phyloP scores from a whole-genome alignment of 73 alveolate genomes.

The Stentor coeruleus region DNA sequence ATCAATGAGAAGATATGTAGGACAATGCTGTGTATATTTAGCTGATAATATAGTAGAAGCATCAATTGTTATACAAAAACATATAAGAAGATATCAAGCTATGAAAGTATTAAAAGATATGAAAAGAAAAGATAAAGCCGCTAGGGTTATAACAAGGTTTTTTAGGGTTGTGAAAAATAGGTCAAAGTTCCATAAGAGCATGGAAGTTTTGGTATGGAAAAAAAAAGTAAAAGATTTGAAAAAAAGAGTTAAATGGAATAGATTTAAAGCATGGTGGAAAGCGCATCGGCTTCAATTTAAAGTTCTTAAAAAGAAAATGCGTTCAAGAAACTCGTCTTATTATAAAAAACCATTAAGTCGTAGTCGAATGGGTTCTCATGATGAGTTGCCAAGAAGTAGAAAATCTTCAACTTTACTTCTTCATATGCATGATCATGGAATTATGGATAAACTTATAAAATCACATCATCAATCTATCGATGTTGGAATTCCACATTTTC shows the following conservation, averaged over 20 bases:
- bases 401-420: neutral
- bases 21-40: neutral
- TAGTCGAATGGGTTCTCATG: neutral
- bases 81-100: neutral
- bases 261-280: neutral
- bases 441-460: neutral
- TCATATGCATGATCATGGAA: neutral
- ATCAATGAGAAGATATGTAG: neutral
- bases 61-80: neutral
- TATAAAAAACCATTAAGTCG: neutral
- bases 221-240: neutral
- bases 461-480: too few species aligned
- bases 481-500: neutral
- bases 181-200: neutral
- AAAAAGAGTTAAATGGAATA: neutral
- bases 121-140: neutral
- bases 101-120: too few species aligned
- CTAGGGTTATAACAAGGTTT: neutral
- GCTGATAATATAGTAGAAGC: neutral
- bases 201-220: neutral
- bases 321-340: neutral
- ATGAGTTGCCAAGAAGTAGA: neutral
- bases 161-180: neutral
- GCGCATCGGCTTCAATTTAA: neutral
- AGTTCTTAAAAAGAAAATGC: neutral